Percentiles rank a stretch among this genome's conserved stretches.
These are phyloP conservation scores for Triglochin maritima DNA, from an alignment of 106 monocot species.

Conservation along the genomic window DNA sequence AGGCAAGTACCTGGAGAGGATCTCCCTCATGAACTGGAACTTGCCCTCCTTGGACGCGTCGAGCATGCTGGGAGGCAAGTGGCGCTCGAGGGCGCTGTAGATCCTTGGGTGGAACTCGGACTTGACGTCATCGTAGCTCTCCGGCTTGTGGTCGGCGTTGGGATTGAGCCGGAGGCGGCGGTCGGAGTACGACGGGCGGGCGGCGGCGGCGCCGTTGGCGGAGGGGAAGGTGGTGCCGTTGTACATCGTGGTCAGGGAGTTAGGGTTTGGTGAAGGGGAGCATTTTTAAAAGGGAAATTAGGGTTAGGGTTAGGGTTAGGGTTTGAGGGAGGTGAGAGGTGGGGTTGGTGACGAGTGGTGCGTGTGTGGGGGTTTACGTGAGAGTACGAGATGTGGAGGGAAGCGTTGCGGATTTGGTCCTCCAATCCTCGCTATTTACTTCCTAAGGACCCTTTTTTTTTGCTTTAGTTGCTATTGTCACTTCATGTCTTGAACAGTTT, in stretches of 20 bases:
- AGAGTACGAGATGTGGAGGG: neutral
- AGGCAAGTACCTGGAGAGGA: constrained; percentile 70
- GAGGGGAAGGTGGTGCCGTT: neutral
- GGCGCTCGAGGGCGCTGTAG: constrained; percentile 75
- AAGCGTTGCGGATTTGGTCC: no score
- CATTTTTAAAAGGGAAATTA: neutral
- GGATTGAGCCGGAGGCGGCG: constrained; percentile 71
- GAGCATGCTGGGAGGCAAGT: constrained; percentile 82
- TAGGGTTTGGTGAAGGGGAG: neutral
- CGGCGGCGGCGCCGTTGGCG: constrained; percentile 6
- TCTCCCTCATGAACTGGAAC: constrained; percentile 77
- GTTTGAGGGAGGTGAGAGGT: neutral
- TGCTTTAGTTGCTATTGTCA: no score
- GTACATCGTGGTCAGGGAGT: constrained; percentile 11
- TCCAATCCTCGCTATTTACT: no score
- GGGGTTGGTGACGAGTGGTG: neutral
- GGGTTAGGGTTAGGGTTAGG: constrained; percentile 7
- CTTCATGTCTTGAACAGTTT: no score
- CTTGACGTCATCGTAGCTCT: constrained; percentile 64
- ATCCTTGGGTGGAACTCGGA: constrained; percentile 71
- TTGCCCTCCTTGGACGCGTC: constrained; percentile 50
- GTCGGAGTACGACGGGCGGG: constrained; percentile 36
- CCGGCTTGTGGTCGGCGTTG: constrained; percentile 77
- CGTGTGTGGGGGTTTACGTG: constrained; percentile 7
- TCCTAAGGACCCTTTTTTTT: no score